Conservation (phyloP, 2,329 filamentous ascomycete genomes). For the Cladophialophora immunda region DNA sequence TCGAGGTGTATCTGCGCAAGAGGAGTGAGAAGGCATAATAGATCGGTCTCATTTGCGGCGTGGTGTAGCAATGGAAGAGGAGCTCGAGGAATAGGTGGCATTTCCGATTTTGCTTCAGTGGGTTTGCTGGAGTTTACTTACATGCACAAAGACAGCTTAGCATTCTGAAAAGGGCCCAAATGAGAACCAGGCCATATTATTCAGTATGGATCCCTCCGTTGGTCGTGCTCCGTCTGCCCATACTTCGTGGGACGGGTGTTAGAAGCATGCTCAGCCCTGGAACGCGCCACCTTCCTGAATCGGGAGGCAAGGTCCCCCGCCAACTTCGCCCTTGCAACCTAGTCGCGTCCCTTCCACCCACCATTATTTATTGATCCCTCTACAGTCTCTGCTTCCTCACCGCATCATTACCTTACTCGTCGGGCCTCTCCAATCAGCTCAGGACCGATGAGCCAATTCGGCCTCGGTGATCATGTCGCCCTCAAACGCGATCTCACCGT, state of each 20-base stretch:
- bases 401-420: not conserved
- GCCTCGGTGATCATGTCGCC: constrained; percentile 51
- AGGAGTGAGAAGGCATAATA: constrained; percentile 21
- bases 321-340: not conserved
- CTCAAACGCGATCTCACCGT: constrained; percentile 50
- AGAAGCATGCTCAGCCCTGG: not conserved
- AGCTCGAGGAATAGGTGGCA: not conserved
- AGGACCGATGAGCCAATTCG: constrained; percentile 37
- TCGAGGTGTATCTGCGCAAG: constrained; percentile 57
- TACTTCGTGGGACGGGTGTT: too few species aligned
- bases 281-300: not conserved
- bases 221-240: too few species aligned
- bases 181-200: too few species aligned
- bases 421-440: constrained; percentile 1
- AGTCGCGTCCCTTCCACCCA: not conserved
- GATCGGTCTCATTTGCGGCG: not conserved
- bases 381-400: not conserved
- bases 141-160: too few species aligned
- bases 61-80: not conserved
- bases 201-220: too few species aligned
- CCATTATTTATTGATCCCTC: not conserved
- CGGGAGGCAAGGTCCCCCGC: not conserved
- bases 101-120: not conserved
- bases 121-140: too few species aligned
- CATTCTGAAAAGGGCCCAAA: too few species aligned